Base-by-base conservation (phyloP, 1,284 basidiomycete species). In the Austroboletus novae-zelandiae region DNA sequence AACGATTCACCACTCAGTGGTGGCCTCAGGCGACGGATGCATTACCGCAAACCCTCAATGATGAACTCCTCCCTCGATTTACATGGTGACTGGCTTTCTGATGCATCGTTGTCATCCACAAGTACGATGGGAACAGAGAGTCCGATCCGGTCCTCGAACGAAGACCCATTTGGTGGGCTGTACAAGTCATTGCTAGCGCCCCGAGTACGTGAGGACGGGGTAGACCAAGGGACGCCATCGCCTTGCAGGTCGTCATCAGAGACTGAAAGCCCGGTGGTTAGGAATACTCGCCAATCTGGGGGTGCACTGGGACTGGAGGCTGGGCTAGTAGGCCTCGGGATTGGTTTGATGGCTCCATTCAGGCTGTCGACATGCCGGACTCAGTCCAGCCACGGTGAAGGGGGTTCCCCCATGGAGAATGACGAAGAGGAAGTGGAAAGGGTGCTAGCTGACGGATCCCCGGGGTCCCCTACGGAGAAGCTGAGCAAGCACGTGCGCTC, bases 261-360 rank as follows among this genome's bases (percentile, higher is more conserved):
- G 45, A 60, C 61, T 20, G 83, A 83, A 51, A 84, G 83, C 51
- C 84, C 83, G n/a, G 76, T 84, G 10, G 61, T 85, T 45, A 71
- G 81, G 52, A 77, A 73, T 53, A 65, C 67, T 39, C 61, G 71
- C 46, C 58, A 71, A 35, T 58, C 62, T 27, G 45, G 45, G 44
- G 54, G 57, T 37, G 56, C 62, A 5, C 58, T 65, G 15, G 68
- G 67, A 37, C 47, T 66, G 18, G 64, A 71, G 34, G 66, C 67
- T 4, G 68, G 61, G 27, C 56, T 59, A 32, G 55, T 70, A 29
- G 74, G 75, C 13, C 68, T 79, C 35, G 78, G 78, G 18, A 72
- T 82, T 54, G 78, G 78, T 14, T 69, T 84, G 43, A 70, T 83
- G 59, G 79, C 76, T 47, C 75, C 83, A 5, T 83, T 84, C 57